phyloP scores from a whole-genome alignment of 148 eudicot genomes.

The Rhododendron vialii region DNA sequence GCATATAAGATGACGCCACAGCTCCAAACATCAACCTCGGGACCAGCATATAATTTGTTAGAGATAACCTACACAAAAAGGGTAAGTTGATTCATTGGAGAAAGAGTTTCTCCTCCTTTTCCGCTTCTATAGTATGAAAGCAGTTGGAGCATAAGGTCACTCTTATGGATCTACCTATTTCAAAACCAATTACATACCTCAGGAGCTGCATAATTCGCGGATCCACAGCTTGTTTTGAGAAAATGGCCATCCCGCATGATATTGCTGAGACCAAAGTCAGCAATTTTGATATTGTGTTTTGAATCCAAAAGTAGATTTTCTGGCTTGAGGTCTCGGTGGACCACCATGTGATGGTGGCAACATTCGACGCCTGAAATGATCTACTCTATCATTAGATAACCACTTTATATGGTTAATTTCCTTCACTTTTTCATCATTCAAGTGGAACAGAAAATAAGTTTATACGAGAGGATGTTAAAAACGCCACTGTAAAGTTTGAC shows the following conservation, averaged over 20 bases:
- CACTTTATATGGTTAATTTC: not conserved
- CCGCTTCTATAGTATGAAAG: not conserved
- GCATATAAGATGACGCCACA: constrained; percentile 96
- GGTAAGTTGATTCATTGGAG: not conserved
- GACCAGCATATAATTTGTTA: constrained; percentile 93
- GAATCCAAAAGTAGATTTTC: constrained; percentile 91
- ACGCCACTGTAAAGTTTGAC: not conserved
- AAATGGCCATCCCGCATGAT: constrained; percentile 98
- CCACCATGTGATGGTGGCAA: constrained; percentile 97
- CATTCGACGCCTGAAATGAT: constrained; percentile 97
- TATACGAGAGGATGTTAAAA: not conserved
- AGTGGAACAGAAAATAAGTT: not conserved
- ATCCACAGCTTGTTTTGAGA: constrained; percentile 95
- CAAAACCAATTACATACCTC: constrained; percentile 46
- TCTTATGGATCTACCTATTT: not conserved
- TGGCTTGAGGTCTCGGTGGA: constrained; percentile 94
- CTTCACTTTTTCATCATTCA: not conserved
- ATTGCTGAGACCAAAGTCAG: constrained; percentile 98
- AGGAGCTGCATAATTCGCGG: constrained; percentile 98
- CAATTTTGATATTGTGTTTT: constrained; percentile 80
- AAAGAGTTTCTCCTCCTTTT: not conserved
- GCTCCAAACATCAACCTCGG: constrained; percentile 99
- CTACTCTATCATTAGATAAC: not conserved
- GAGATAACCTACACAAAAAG: constrained; percentile 67
- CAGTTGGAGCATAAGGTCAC: not conserved